Conservation (phyloP, 192 early-diverging fungal genomes). For the Mortierella claussenii region DNA sequence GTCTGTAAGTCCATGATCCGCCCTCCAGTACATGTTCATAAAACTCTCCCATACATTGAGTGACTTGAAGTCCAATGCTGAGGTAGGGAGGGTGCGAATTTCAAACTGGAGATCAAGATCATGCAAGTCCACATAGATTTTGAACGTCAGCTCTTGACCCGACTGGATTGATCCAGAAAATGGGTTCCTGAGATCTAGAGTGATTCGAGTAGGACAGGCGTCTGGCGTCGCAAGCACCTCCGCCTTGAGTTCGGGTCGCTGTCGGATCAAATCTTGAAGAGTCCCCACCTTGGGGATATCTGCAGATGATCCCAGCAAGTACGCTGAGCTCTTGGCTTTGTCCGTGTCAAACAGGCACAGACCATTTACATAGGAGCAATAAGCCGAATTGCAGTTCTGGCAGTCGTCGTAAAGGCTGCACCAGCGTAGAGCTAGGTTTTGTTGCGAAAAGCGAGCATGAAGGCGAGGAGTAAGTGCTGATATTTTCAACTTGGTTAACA, state of each 20-base stretch:
- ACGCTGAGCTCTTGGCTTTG: constrained; percentile 22
- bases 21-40: constrained; percentile 54
- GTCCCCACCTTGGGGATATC: constrained; percentile 32
- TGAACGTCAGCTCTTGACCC: constrained; percentile 38
- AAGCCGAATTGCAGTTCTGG: constrained; percentile 27
- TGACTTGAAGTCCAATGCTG: constrained; percentile 32
- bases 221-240: not conserved
- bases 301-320: constrained; percentile 5
- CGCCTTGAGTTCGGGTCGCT: constrained; percentile 20
- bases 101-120: constrained; percentile 37
- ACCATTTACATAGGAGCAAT: constrained; percentile 46
- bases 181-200: constrained; percentile 10
- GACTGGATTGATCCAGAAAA: constrained; percentile 19
- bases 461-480: too few relatives aligned
- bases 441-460: not conserved
- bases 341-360: constrained; percentile 50
- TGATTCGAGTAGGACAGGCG: constrained; percentile 19
- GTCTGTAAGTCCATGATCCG: constrained; percentile 36
- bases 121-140: constrained; percentile 27
- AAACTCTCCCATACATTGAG: constrained; percentile 52
- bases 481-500: too few relatives aligned
- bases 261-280: constrained; percentile 27
- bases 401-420: constrained; percentile 51
- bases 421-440: constrained; percentile 38
- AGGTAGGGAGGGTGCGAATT: constrained; percentile 32